Base-by-base conservation (phyloP, 345 rosid species). In the Hirschfeldia incana region DNA sequence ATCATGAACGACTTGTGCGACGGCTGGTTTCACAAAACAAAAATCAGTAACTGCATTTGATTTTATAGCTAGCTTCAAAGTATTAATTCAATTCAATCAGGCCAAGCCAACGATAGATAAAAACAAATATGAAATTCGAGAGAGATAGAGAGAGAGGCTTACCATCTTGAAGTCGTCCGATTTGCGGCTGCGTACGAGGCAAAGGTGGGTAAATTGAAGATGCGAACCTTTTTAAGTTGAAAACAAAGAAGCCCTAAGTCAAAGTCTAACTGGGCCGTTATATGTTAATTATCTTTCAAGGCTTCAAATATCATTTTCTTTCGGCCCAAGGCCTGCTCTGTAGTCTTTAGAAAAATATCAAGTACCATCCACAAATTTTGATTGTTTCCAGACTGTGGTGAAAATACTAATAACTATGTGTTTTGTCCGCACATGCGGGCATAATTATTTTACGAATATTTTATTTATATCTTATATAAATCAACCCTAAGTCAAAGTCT, bases 1-100 rank as follows among this genome's bases (percentile, higher is more conserved):
- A 82, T 92, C 85, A 27, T 88, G 69, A 91, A 94, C 15, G 92
- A 78, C 90, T 94, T 94, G 89, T 94, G 98, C 11, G 98, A 89
- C 86, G 98, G 98, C 98, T 92, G 82, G 64, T 64, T 33, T 5
- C 57, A 51, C 4, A 0, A 51, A 16, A 53, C 60, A 53, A 53
- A 46, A 53, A 42, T 51, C 21, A 5, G 21, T 51, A 51, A 13
- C 2, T 51, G 21, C 21, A n/a, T 51, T 51, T 1, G 17, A 51
- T 4, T 51, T 51, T n/a, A 16, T 51, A n/a, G n/a, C 57, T 51
- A n/a, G 17, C 21, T 1, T 51, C 8, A 51, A n/a, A 51, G 21
- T 51, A 1, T 51, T 51, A 5, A 5, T 1, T 51, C 57, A 51
- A 51, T 5, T n/a, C 57, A 51, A n/a, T 5, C 8, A 51, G 21